Conservation (phyloP, 2,329 filamentous ascomycete genomes). For the Sphaerulina vaccinii region DNA sequence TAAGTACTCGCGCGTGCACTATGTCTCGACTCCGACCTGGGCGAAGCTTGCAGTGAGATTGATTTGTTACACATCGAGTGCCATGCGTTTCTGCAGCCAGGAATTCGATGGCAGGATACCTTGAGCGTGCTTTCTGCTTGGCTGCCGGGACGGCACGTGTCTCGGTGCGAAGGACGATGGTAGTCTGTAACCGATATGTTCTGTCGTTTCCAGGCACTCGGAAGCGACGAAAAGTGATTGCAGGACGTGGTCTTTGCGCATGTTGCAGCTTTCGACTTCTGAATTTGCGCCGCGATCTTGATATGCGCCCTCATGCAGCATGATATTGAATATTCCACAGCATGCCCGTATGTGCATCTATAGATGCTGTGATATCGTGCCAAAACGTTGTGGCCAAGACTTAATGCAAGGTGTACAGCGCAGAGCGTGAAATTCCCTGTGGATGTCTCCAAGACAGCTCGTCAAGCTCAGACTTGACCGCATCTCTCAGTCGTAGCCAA, state of each 20-base stretch:
- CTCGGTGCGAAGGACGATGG: not conserved
- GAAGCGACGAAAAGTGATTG: conserved; percentile 16
- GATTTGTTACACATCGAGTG: not conserved
- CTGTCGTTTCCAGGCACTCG: not conserved
- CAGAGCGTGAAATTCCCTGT: no score
- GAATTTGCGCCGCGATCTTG: no score
- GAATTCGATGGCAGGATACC: not conserved
- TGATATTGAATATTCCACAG: no score
- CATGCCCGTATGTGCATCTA: no score
- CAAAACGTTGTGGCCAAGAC: no score
- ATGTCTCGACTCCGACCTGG: not conserved
- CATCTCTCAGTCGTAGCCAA: no score
- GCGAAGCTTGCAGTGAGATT: not conserved
- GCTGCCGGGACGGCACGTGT: not conserved
- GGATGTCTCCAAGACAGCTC: no score
- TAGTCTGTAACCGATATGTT: not conserved
- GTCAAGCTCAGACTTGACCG: no score
- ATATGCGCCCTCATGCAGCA: not conserved
- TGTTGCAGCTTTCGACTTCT: no score
- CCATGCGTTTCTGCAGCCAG: not conserved
- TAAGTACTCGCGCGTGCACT: not conserved
- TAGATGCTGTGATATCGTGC: no score
- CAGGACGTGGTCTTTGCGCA: not conserved
- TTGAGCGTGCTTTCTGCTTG: not conserved
- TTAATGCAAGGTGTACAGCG: no score